Percentiles rank a stretch among this genome's conserved stretches.
Conservation (phyloP, 352 stramenopile genomes). For the Phytophthora fragariae region DNA sequence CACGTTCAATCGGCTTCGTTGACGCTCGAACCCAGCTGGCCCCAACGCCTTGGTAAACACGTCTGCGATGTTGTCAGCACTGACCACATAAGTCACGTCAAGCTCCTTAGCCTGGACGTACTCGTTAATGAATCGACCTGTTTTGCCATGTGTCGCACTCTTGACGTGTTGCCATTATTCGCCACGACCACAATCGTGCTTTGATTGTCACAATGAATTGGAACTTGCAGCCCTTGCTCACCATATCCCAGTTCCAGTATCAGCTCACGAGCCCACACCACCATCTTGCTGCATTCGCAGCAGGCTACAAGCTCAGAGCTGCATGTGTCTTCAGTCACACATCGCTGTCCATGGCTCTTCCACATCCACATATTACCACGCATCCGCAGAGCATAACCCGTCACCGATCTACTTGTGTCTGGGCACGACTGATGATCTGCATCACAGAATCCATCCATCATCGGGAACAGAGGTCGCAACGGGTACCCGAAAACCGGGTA, state of each 20-base stretch:
- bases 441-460: slow-evolving; percentile 3
- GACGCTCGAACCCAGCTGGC: too few species aligned
- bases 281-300: slow-evolving; percentile 1
- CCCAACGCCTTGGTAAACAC: too few species aligned
- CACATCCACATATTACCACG: slow-evolving; percentile 7
- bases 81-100: neutral
- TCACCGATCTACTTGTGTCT: slow-evolving; percentile 3
- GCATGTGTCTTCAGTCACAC: slow-evolving; percentile 4
- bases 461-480: too few species aligned
- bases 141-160: slow-evolving; percentile 8
- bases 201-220: slow-evolving; percentile 7
- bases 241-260: neutral
- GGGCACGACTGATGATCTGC: slow-evolving; percentile 9
- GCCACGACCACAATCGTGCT: slow-evolving; percentile 6
- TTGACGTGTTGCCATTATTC: slow-evolving; percentile 9
- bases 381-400: neutral
- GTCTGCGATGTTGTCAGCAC: neutral
- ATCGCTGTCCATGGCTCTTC: slow-evolving; percentile 1
- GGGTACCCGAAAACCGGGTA: too few species aligned
- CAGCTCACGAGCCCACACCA: neutral
- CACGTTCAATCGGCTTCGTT: too few species aligned
- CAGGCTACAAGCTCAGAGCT: slow-evolving; percentile 1
- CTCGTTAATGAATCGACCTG: slow-evolving; percentile 9
- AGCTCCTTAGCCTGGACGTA: neutral
- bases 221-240: neutral